These are phyloP conservation scores for Aspergillus taichungensis DNA, from an alignment of 495 filamentous ascomycete genomes.

Conservation along the genomic window DNA sequence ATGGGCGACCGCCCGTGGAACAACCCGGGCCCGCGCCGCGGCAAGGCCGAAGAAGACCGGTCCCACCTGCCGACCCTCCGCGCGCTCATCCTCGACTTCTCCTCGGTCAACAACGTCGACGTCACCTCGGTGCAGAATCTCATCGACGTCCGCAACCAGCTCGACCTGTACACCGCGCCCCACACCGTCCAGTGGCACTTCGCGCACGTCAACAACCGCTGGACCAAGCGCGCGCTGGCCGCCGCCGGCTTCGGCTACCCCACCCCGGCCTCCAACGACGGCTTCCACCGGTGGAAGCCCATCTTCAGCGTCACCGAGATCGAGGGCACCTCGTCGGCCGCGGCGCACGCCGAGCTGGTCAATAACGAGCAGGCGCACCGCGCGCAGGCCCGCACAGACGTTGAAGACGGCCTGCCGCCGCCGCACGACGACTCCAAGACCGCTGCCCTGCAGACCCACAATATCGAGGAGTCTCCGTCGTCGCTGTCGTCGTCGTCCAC, in stretches of 20 bases:
- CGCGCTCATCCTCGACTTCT: constrained; percentile 91
- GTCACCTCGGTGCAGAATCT: constrained; percentile 90
- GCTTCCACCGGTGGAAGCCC: constrained; percentile 76
- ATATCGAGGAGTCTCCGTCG: constrained; percentile 24
- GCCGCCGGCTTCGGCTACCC: constrained; percentile 90
- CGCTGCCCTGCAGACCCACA: constrained; percentile 24
- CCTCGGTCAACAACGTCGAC: constrained; percentile 93
- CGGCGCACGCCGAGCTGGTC: constrained; percentile 47
- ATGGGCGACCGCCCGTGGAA: constrained; percentile 94
- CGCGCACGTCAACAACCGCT: constrained; percentile 88
- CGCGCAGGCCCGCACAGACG: constrained; percentile 17
- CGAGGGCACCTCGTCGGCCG: constrained; percentile 60
- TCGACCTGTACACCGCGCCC: constrained; percentile 79
- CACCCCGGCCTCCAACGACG: constrained; percentile 46
- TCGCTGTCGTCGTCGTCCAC: constrained; percentile 10
- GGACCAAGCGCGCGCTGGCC: constrained; percentile 93
- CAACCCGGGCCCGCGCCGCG: constrained; percentile 69
- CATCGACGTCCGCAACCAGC: constrained; percentile 95
- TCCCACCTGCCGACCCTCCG: constrained; percentile 67
- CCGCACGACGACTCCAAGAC: constrained; percentile 14
- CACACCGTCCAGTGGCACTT: constrained; percentile 94
- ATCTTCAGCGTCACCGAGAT: constrained; percentile 93
- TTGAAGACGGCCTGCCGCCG: constrained; percentile 30
- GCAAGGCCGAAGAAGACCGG: constrained; percentile 39
- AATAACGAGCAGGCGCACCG: constrained; percentile 44